Evolutionary conservation across 2,329 filamentous ascomycete genomes (phyloP), one percentile per base, ranked within the genome.

Genomic region (Apiospora malaysiana): DNA sequence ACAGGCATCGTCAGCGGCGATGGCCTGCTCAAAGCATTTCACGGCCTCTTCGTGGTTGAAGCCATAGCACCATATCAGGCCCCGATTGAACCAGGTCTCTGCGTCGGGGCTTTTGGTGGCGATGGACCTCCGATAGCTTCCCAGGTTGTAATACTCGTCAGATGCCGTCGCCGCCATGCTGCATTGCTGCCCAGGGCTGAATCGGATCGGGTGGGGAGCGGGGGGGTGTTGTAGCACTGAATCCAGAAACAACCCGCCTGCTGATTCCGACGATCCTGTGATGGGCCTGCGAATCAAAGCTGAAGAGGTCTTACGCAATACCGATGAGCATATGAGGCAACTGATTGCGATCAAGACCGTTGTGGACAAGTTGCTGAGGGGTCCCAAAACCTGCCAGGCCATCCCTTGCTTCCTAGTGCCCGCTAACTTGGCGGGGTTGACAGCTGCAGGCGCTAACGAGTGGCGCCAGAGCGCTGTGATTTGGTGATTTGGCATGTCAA

Each of bases 11-110:
- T 93, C 91, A 66, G 83, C 77, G 0, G 79, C 78, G 43, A 89
- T 85, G n/a, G 89, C 90, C 10, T 83, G 81, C 75, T 90, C 82
- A 75, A 93, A 93, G 80, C 91, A 93, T 51, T 81, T 81, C 5
- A 85, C 86, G 0, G 91, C 88, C 78, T 94, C 92, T 74, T 92
- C 90, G 76, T 94, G 92, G 77, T 94, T 94, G 83, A 95, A 95
- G 27, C 84, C 91, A 78, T 92, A 94, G 59, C 85, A 86, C 92
- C 92, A 94, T 27, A 90, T 83, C n/a, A 94, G 82, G 2, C 91
- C 92, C 3, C 91, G 88, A 77, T 92, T 85, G 78, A 93, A 94
- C 92, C 92, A 94, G 8, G 75, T 82, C 76, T 92, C 89, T 1
- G 90, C 85, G 65, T 85, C 82, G 4, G 77, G 59, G 75, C 78